Evolutionary conservation across 768 basidiomycete species (phyloP), one percentile per base, ranked within the genome.

Genomic region (Leccinum pellstonianum): DNA sequence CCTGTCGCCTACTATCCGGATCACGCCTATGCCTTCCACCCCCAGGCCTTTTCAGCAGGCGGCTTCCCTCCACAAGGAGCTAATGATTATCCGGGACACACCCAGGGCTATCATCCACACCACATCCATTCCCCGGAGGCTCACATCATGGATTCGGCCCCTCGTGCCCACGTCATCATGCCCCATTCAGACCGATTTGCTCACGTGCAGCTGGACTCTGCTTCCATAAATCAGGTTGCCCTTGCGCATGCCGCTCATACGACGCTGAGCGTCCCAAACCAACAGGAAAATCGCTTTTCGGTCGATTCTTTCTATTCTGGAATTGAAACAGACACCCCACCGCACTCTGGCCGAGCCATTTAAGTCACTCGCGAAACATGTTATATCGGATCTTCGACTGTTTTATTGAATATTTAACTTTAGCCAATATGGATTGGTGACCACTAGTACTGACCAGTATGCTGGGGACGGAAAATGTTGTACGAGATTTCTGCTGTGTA

Each of bases 221-320:
- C 60, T 35, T 52, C 56, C 5, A 43, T 10, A 3, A 17, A 50
- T 23, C 62, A 56, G 35, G 14, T 53, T 19, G 7, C 9, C 19
- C 56, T 61, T 35, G 66, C 68, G 3, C 11, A 47, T 41, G 57
- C 61, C 23, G 56, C 57, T 54, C 27, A 50, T 5, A 41, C 46
- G 4, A 47, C 51, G 8, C 31, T 23, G 4, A 35, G 50, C 17
- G 43, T 38, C 33, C 59, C 65, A 2, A 61, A 57, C 19, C 64
- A 59, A 38, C 51, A 55, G 52, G 31, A 54, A 49, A 55, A 56
- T 29, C 73, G 64, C 48, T 62, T 54, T 10, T 75, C 72, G 10
- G 33, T 67, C 25, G 73, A 73, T 58, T 75, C 72, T 10, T 73
- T 73, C 35, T 73, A 73, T 12, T 23, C 64, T 1, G 70, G 72